Conservation (phyloP, 495 filamentous ascomycete species). For the Podospora conica region DNA sequence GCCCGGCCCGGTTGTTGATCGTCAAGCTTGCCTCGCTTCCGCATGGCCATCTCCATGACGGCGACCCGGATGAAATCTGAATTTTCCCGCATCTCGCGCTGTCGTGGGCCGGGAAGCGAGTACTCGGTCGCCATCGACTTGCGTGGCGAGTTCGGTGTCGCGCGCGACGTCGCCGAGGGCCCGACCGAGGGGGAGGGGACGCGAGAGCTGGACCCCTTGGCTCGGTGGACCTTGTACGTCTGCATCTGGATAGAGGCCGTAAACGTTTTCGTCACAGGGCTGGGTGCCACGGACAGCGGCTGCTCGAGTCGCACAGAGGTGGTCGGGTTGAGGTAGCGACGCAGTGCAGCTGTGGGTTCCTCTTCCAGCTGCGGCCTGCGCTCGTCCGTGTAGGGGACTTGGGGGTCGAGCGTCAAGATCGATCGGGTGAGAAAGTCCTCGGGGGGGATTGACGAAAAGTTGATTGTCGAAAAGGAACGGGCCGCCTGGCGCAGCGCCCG, state of each 20-base stretch:
- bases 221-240: conserved; percentile 59
- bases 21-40: conserved; percentile 80
- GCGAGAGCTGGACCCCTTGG: conserved; percentile 34
- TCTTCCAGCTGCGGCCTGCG: conserved; percentile 71
- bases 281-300: conserved; percentile 24
- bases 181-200: conserved; percentile 26
- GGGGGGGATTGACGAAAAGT: conserved; percentile 64
- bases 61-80: conserved; percentile 89
- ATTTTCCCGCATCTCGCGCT: conserved; percentile 89
- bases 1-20: conserved; percentile 77
- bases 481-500: conserved; percentile 81
- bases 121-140: conserved; percentile 26
- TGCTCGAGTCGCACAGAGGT: conserved; percentile 62
- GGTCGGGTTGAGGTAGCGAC: conserved; percentile 87
- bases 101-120: conserved; percentile 51
- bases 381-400: conserved; percentile 75
- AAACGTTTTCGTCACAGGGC: conserved; percentile 35
- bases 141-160: conserved; percentile 24
- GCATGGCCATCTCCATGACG: conserved; percentile 97
- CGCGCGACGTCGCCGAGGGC: conserved; percentile 37
- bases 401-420: conserved; percentile 67
- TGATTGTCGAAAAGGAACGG: conserved; percentile 72
- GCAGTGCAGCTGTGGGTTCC: conserved; percentile 76
- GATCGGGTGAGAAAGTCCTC: conserved; percentile 89
- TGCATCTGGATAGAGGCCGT: conserved; percentile 84